These are phyloP conservation scores for Diospyros lotus DNA, from an alignment of 148 eudicot species.

Conservation along the genomic window DNA sequence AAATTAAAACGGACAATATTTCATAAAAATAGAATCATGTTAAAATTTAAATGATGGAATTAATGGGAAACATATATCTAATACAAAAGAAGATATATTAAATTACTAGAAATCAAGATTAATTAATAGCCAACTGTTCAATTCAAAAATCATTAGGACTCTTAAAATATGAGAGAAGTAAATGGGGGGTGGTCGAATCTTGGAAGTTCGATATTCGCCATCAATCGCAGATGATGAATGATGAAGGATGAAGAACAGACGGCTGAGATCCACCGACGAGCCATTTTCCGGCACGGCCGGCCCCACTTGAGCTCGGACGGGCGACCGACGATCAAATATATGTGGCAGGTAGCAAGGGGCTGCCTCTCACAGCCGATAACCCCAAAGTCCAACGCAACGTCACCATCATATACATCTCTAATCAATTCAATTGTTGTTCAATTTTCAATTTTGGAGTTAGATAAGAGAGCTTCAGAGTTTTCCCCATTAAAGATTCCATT, in stretches of 20 bases:
- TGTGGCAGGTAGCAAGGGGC: background rate
- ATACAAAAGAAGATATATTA: too few species aligned
- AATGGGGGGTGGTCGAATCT: too few species aligned
- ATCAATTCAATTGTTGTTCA: background rate
- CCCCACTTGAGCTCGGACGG: background rate
- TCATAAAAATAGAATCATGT: too few species aligned
- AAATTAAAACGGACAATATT: too few species aligned
- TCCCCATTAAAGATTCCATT: background rate
- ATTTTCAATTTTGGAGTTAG: background rate
- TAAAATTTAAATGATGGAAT: too few species aligned
- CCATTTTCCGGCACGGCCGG: background rate
- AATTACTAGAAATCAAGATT: too few species aligned
- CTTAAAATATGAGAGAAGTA: too few species aligned
- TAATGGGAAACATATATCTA: too few species aligned
- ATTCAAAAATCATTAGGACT: too few species aligned
- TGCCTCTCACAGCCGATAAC: constrained; percentile 8
- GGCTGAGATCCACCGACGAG: background rate
- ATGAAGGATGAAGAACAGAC: background rate
- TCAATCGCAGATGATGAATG: too few species aligned
- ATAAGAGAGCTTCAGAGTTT: background rate
- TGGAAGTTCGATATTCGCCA: too few species aligned
- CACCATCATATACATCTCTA: constrained; percentile 12
- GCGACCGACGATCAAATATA: background rate
- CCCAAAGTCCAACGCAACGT: constrained; percentile 18
- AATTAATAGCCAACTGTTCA: too few species aligned